Base-by-base conservation (phyloP, 106 monocot genomes). In the Posidonia australis region DNA sequence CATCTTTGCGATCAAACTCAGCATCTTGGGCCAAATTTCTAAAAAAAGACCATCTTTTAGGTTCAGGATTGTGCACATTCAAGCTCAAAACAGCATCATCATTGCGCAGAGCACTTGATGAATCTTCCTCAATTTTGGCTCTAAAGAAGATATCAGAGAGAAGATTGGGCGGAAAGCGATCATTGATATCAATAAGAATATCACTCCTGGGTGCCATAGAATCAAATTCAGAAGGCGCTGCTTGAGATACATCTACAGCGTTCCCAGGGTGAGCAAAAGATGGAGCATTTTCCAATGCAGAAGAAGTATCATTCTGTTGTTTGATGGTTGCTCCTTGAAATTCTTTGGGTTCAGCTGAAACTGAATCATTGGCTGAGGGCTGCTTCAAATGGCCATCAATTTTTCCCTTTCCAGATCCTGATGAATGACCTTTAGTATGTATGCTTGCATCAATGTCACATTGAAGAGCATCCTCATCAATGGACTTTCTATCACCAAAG, bases 1-100 rank as follows among this genome's bases (percentile, higher is more conserved):
- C 72, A 73, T 83, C 87, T 60, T 86, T 90, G 5, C 70, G 74
- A n/a, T 48, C 64, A 83, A 98, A 93, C 72, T 89, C 93, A 4
- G 36, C 94, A 63, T 77, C 80, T 56, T 77, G 89, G 1, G 90
- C 90, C 64, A 98, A 80, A 70, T 87, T 83, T 75, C 96, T 76
- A 72, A 90, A 98, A 62, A 87, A 98, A 31, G 90, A 87, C 96
- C 96, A 98, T 5, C 80, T 67, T 54, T 87, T 56, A 26, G 86
- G 86, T 62, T 90, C 90, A 77, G 80, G 84, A 23, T 90, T 90
- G 28, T 76, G 78, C 74, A 90, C 65, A 64, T 90, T 90, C 76
- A 98, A 48, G 58, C 96, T 98, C 32, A 82, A 64, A 32, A 76
- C 78, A 72, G 80, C 43, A 73, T 90, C 80, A 82, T 49, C 76